Evolutionary conservation across 2,329 filamentous ascomycete species (phyloP).

Genomic region (Epichloe bromicola): DNA sequence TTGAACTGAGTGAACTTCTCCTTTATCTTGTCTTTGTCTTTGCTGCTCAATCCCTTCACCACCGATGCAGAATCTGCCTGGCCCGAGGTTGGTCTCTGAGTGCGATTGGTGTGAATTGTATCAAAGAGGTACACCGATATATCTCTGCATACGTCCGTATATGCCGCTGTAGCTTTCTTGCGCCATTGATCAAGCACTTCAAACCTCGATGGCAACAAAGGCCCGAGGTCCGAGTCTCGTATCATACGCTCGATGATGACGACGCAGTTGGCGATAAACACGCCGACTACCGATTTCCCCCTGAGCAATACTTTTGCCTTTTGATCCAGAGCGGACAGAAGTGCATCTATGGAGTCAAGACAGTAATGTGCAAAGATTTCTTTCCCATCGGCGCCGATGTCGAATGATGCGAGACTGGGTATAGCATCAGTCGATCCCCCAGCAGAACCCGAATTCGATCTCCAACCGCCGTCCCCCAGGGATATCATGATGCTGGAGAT

Average conservation of each 20-base stretch:
- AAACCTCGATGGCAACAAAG: constrained; percentile 55
- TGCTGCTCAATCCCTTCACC: constrained; percentile 69
- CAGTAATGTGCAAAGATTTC: constrained; percentile 86
- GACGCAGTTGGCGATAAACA: constrained; percentile 84
- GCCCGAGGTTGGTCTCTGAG: constrained; percentile 57
- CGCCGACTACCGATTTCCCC: constrained; percentile 65
- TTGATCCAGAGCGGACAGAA: constrained; percentile 62
- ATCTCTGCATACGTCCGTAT: constrained; percentile 81
- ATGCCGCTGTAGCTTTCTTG: constrained; percentile 71
- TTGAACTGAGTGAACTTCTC: constrained; percentile 94
- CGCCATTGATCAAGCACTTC: constrained; percentile 67
- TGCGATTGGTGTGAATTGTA: constrained; percentile 77
- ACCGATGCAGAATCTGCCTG: constrained; percentile 70
- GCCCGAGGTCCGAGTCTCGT: constrained; percentile 62
- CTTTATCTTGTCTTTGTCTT: constrained; percentile 94
- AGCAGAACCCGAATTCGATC: constrained; percentile 34
- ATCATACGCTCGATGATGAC: constrained; percentile 77
- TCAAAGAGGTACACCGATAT: constrained; percentile 76
- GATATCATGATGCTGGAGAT: constrained; percentile 85
- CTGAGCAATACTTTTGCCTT: constrained; percentile 64
- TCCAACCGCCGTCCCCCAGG: constrained; percentile 87
- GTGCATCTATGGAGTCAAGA: constrained; percentile 71
- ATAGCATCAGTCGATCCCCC: constrained; percentile 49
- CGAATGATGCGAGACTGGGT: constrained; percentile 64
- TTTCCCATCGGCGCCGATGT: constrained; percentile 77